Percentiles rank a stretch among this genome's conserved stretches.
These are phyloP conservation scores for Clavispora carvajalis DNA, from an alignment of 805 yeast genomes.

Conservation along the genomic window DNA sequence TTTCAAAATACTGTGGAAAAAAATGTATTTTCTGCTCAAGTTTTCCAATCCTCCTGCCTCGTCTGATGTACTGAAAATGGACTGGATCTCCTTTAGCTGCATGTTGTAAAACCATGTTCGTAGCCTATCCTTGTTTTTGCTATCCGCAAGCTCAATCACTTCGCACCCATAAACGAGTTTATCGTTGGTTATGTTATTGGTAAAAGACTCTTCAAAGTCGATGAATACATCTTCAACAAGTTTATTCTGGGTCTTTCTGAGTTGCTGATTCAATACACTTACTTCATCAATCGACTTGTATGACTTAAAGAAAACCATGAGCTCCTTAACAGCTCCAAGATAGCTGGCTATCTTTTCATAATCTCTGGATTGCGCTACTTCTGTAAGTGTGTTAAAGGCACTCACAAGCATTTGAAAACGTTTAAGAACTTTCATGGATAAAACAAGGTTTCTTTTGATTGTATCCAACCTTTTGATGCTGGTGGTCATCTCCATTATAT, in stretches of 20 bases:
- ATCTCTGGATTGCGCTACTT: constrained; percentile 40
- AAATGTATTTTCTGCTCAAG: constrained; percentile 72
- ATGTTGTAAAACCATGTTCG: constrained; percentile 67
- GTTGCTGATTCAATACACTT: constrained; percentile 55
- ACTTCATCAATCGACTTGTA: constrained; percentile 82
- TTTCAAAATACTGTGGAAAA: constrained; percentile 66
- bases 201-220: constrained; percentile 56
- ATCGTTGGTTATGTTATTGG: constrained; percentile 22
- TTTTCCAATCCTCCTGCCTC: constrained; percentile 96
- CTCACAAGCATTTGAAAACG: constrained; percentile 80
- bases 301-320: constrained; percentile 67
- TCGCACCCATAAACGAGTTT: constrained; percentile 60
- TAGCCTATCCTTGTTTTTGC: constrained; percentile 51
- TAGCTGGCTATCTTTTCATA: constrained; percentile 55
- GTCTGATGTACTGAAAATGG: constrained; percentile 72
- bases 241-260: constrained; percentile 53
- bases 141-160: constrained; percentile 62
- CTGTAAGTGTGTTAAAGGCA: constrained; percentile 59
- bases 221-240: constrained; percentile 65
- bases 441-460: constrained; percentile 77
- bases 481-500: constrained; percentile 66
- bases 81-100: constrained; percentile 66
- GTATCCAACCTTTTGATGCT: constrained; percentile 75
- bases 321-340: constrained; percentile 66
- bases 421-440: constrained; percentile 80